Evolutionary conservation across 176 grass and related monocot species (phyloP).

Genomic region (bread wheat (Triticum aestivum)): DNA sequence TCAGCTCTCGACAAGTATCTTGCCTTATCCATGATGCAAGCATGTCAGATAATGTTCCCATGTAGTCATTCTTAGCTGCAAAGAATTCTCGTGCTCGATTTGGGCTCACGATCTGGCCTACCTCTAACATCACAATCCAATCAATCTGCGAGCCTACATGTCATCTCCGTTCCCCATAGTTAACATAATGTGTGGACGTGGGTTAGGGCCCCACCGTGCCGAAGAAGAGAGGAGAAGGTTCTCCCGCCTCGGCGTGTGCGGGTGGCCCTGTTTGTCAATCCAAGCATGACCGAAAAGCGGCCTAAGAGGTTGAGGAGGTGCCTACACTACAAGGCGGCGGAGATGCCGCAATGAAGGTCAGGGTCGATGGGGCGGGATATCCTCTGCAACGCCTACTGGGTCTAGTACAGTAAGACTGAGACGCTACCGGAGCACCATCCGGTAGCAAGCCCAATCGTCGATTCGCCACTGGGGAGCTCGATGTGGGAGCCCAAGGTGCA

Average conservation of each 20-base stretch:
- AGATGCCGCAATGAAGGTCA: slow-evolving; percentile 71
- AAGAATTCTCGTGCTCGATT: too few relatives aligned
- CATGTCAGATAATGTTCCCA: too few relatives aligned
- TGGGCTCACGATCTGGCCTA: too few relatives aligned
- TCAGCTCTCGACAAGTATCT: too few relatives aligned
- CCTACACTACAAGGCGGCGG: slow-evolving; percentile 55
- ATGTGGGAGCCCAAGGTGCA: slow-evolving; percentile 20
- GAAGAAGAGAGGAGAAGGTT: slow-evolving; percentile 3
- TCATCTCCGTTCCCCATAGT: too few relatives aligned
- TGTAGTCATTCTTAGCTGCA: too few relatives aligned
- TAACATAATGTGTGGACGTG: too few relatives aligned
- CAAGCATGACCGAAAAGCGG: slow-evolving; percentile 15
- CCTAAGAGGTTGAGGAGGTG: slow-evolving; percentile 50
- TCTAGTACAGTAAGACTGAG: slow-evolving; percentile 47
- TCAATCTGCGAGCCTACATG: not conserved
- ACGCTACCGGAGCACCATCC: slow-evolving; percentile 46
- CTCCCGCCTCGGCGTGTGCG: not conserved
- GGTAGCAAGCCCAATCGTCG: slow-evolving; percentile 39
- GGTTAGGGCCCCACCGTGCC: not conserved
- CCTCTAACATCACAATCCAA: too few relatives aligned
- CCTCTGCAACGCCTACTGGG: slow-evolving; percentile 71
- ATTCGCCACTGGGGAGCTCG: slow-evolving; percentile 20
- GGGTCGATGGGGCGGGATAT: slow-evolving; percentile 62
- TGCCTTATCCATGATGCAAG: too few relatives aligned
- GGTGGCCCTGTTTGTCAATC: not conserved